Conservation (phyloP, 805 yeast genomes). For the Candida ipomoeae region DNA sequence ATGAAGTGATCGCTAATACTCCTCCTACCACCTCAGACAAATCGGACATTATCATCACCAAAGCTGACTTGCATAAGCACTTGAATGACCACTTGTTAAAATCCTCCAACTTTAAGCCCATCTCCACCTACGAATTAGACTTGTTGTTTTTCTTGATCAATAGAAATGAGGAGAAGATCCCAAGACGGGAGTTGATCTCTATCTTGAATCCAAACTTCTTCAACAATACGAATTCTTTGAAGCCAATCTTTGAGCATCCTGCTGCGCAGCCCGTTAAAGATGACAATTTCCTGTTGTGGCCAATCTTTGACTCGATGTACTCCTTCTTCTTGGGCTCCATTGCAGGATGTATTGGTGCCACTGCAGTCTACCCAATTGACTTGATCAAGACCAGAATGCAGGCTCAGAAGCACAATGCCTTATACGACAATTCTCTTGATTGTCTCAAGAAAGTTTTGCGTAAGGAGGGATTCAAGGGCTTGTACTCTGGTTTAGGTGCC, state of each 20-base stretch:
- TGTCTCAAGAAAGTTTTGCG: slow-evolving; percentile 75
- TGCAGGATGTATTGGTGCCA: slow-evolving; percentile 98
- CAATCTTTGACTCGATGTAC: slow-evolving; percentile 67
- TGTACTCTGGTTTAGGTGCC: slow-evolving; percentile 90
- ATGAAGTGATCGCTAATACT: slow-evolving; percentile 43
- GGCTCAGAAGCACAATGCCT: slow-evolving; percentile 72
- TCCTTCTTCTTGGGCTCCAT: slow-evolving; percentile 87
- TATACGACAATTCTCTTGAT: slow-evolving; percentile 78
- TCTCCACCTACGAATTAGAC: slow-evolving; percentile 37
- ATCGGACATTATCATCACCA: slow-evolving; percentile 39
- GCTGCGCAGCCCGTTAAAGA: slow-evolving; percentile 34
- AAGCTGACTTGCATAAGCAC: slow-evolving; percentile 37
- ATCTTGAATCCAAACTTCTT: slow-evolving; percentile 55
- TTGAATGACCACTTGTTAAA: slow-evolving; percentile 42
- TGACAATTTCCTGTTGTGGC: slow-evolving; percentile 44
- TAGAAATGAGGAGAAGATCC: slow-evolving; percentile 34
- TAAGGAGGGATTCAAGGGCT: slow-evolving; percentile 77
- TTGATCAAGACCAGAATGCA: slow-evolving; percentile 96
- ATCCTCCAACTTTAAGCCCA: slow-evolving; percentile 41
- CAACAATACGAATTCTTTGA: slow-evolving; percentile 33
- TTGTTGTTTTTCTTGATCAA: slow-evolving; percentile 39
- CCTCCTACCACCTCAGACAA: slow-evolving; percentile 42
- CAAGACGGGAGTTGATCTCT: slow-evolving; percentile 40
- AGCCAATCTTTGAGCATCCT: slow-evolving; percentile 40
- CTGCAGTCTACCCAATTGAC: slow-evolving; percentile 95